Conservation (phyloP, 495 filamentous ascomycete species). For the Penicillium odoratum region DNA sequence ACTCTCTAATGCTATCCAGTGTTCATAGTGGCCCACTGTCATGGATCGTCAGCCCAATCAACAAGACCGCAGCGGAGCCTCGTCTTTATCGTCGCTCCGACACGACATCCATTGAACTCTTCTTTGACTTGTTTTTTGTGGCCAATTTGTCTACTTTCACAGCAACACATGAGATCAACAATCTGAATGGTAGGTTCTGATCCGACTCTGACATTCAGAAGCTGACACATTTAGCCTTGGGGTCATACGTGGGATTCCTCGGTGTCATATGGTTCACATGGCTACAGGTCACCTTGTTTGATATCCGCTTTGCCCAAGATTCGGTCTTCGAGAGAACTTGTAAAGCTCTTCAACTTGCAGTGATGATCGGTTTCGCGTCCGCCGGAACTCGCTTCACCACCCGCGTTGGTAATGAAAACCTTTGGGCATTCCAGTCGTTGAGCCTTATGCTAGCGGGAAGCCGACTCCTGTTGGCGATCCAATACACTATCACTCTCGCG, state of each 20-base stretch:
- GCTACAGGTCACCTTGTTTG: constrained; percentile 66
- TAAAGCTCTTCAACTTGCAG: constrained; percentile 62
- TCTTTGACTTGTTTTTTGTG: constrained; percentile 70
- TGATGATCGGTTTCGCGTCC: constrained; percentile 65
- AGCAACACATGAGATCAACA: constrained; percentile 54
- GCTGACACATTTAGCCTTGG: constrained; percentile 31
- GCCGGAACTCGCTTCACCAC: constrained; percentile 57
- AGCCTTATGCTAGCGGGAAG: constrained; percentile 60
- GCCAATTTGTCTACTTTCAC: constrained; percentile 67
- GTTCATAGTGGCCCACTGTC: constrained; percentile 14
- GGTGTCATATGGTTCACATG: constrained; percentile 72
- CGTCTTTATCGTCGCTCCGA: constrained; percentile 42
- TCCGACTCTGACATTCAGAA: constrained; percentile 7
- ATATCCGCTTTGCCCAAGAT: constrained; percentile 68
- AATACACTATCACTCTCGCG: constrained; percentile 53
- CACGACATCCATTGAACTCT: constrained; percentile 59
- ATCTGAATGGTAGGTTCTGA: constrained; percentile 36
- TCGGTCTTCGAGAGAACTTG: constrained; percentile 64
- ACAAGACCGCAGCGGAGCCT: constrained; percentile 22
- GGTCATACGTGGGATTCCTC: constrained; percentile 63
- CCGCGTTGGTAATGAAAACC: constrained; percentile 43
- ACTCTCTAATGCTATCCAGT: neutral
- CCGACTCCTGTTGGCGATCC: constrained; percentile 55
- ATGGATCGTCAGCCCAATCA: constrained; percentile 39
- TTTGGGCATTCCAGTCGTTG: constrained; percentile 47